phyloP scores from a whole-genome alignment of 805 yeast genomes.

The Saccharomycopsis olivae region DNA sequence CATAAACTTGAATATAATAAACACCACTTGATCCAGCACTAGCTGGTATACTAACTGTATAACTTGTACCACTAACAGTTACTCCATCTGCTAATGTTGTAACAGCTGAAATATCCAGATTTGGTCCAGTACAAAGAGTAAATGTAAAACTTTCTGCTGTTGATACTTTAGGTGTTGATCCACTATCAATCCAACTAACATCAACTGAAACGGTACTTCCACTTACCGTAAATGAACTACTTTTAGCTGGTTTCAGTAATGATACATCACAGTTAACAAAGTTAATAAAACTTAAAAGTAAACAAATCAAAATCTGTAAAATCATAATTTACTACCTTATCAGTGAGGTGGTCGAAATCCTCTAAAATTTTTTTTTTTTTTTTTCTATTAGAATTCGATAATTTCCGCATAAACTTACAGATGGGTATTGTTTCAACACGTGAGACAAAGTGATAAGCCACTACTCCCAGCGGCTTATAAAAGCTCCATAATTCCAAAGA shows the following conservation, averaged over 20 bases:
- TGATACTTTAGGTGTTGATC: conserved; percentile 33
- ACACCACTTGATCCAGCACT: conserved; percentile 48
- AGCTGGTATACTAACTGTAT: conserved; percentile 32
- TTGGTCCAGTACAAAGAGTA: conserved; percentile 59
- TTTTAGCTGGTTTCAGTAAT: conserved; percentile 21
- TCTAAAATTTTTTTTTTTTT: neutral
- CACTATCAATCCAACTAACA: conserved; percentile 49
- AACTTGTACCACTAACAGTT: conserved; percentile 25
- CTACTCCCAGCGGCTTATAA: too few relatives aligned
- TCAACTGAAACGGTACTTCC: conserved; percentile 24
- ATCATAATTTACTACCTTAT: too few relatives aligned
- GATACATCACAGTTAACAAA: conserved; percentile 22
- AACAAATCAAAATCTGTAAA: too few relatives aligned
- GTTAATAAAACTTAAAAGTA: neutral
- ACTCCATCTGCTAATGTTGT: conserved; percentile 24
- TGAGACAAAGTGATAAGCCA: too few relatives aligned
- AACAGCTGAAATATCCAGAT: conserved; percentile 34
- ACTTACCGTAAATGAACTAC: conserved; percentile 19
- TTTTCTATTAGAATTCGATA: neutral
- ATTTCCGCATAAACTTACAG: neutral
- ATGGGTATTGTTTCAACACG: too few relatives aligned
- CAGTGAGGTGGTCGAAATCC: too few relatives aligned
- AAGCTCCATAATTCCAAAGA: too few relatives aligned
- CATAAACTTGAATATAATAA: conserved; percentile 63
- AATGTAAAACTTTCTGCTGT: conserved; percentile 39